Evolutionary conservation across 2,329 filamentous ascomycete genomes (phyloP), one percentile per base, ranked within the genome.

Genomic region (Aurifilum marmelostoma): DNA sequence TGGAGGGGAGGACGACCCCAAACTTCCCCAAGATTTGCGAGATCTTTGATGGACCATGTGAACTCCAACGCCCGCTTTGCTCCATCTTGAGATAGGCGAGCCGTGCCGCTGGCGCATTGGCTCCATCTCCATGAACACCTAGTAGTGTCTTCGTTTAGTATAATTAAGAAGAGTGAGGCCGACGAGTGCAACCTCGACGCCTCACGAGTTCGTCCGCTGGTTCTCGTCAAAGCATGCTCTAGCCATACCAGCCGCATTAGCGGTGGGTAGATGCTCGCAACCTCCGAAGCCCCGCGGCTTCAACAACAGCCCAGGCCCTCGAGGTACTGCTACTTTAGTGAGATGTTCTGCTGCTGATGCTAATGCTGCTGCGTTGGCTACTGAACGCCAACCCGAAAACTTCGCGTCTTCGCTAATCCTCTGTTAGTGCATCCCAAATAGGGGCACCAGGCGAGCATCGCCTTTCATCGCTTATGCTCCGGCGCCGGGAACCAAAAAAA

Each of bases 11-110:
- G 54, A 59, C 65, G 32, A 63, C 69, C 63, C 69, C 69, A 71
- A 69, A 59, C 41, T 69, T 69, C 67, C 68, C 69, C 69, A 71
- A 69, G 67, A 67, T 71, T 71, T 67, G 67, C 63, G 37, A 67
- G 65, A 68, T 69, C 67, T 69, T 60, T 67, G 54, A 71, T 65
- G 69, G 63, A 67, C 50, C 63, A 62, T 67, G 67, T 67, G 67
- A 59, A 66, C 67, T 69, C 61, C 32, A 69, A 63, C 61, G 64
- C 61, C 63, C 34, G 47, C 47, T 62, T 58, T 67, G 69, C 69
- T 69, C 69, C 69, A 71, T 71, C 64, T 50, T 41, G 43, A 69
- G 32, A 62, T 61, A 66, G 27, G 64, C 69, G 69, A 69, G 69
- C 69, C 69, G 69, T 71, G 63, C 69, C 69, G 69, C 67, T 65